Percentiles rank a stretch among this genome's conserved stretches.
Evolutionary conservation across 1,284 basidiomycete genomes (phyloP).

Genomic region (Cryptococcus sp.): DNA sequence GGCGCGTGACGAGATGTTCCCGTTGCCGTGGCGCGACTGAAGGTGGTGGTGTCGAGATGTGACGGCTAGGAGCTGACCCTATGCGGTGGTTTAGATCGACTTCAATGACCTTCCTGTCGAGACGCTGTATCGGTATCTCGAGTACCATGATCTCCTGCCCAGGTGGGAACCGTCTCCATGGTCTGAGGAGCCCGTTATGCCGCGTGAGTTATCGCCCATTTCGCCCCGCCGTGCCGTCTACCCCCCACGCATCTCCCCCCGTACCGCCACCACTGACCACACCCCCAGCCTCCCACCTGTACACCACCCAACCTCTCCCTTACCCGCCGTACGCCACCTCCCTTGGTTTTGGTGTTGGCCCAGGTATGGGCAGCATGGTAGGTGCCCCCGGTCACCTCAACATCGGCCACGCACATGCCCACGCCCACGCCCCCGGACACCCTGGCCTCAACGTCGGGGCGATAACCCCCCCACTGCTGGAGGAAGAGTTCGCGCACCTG

Average conservation of each 20-base stretch:
- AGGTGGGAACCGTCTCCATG: slow-evolving; percentile 44
- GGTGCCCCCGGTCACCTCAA: no score
- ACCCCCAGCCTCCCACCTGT: no score
- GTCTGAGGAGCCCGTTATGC: slow-evolving; percentile 43
- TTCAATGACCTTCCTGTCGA: slow-evolving; percentile 44
- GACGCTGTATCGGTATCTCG: slow-evolving; percentile 43
- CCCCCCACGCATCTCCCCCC: background rate
- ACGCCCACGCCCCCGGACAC: no score
- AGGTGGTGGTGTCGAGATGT: background rate
- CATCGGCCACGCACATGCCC: no score
- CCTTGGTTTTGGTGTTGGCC: no score
- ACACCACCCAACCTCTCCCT: no score
- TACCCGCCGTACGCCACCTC: no score
- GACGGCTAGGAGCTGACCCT: background rate
- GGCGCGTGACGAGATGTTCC: background rate
- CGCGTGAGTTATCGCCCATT: slow-evolving; percentile 29
- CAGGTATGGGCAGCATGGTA: no score
- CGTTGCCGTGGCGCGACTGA: background rate
- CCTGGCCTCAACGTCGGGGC: no score
- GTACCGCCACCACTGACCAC: background rate
- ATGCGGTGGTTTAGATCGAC: slow-evolving; percentile 33
- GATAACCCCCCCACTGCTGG: no score
- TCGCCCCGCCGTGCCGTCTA: background rate
- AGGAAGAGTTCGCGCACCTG: no score
- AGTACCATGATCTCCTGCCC: slow-evolving; percentile 42